Conservation (phyloP, 805 yeast genomes). For the Cyberlindnera euphorbiiphila region DNA sequence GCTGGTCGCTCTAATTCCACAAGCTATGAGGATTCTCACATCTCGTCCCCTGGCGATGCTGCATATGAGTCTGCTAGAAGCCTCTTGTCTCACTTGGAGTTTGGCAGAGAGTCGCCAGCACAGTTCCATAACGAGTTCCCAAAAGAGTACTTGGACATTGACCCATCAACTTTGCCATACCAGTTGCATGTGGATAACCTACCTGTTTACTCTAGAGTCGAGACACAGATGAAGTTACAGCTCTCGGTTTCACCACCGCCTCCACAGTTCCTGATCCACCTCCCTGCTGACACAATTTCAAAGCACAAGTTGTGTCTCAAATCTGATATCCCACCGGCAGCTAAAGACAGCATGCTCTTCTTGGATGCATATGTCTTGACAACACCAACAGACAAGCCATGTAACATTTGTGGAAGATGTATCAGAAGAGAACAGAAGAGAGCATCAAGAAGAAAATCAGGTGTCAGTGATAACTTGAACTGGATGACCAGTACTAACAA, state of each 20-base stretch:
- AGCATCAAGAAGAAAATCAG: constrained; percentile 86
- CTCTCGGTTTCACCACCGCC: constrained; percentile 75
- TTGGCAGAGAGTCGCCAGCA: constrained; percentile 24
- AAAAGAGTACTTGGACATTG: constrained; percentile 26
- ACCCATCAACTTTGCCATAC: constrained; percentile 35
- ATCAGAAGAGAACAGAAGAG: constrained; percentile 90
- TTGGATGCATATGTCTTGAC: constrained; percentile 81
- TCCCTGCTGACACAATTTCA: constrained; percentile 85
- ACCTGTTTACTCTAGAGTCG: constrained; percentile 86
- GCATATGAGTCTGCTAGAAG: constrained; percentile 25
- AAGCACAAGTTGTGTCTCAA: constrained; percentile 77
- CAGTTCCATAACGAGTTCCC: constrained; percentile 27
- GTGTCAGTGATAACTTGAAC: constrained; percentile 68
- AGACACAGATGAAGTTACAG: constrained; percentile 85
- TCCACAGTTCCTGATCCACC: constrained; percentile 62
- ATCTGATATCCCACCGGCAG: constrained; percentile 38
- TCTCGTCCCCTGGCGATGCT: constrained; percentile 13
- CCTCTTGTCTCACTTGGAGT: constrained; percentile 23
- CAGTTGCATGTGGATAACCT: constrained; percentile 53
- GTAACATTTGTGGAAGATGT: constrained; percentile 84
- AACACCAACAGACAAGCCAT: constrained; percentile 46
- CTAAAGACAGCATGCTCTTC: constrained; percentile 52
- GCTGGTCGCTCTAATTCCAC: constrained; percentile 2
- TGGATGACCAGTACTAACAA: constrained; percentile 74
- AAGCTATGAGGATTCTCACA: not conserved